Percentiles rank a stretch among this genome's conserved stretches.
These are phyloP conservation scores for Penicillium paneum DNA, from an alignment of 2,329 filamentous ascomycete genomes.

Conservation along the genomic window DNA sequence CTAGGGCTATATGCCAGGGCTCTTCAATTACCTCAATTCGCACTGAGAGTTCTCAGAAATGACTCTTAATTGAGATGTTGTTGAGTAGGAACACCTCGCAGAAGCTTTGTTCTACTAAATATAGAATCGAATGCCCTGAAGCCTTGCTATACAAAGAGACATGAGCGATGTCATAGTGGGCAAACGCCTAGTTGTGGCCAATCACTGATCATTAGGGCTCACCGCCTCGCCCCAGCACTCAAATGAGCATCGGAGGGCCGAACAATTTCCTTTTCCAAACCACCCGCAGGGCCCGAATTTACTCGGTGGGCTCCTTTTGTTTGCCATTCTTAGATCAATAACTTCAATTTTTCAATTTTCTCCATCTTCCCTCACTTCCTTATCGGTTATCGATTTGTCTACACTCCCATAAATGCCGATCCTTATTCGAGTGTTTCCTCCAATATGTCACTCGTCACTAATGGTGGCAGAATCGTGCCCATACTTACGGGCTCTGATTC, in stretches of 20 bases:
- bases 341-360: slow-evolving; percentile 5
- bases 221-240: slow-evolving; percentile 21
- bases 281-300: slow-evolving; percentile 25
- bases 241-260: slow-evolving; percentile 10
- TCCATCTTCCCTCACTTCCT: slow-evolving; percentile 1
- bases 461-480: slow-evolving; percentile 44
- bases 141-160: background rate
- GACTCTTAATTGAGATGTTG: background rate
- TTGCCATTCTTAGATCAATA: slow-evolving; percentile 13
- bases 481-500: slow-evolving; percentile 35
- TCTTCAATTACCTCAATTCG: background rate
- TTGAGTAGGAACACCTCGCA: too few species aligned
- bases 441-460: slow-evolving; percentile 40
- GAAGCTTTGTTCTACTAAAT: background rate
- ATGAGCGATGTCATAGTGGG: slow-evolving; percentile 23
- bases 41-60: background rate
- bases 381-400: background rate
- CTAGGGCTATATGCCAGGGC: background rate
- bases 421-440: slow-evolving; percentile 25
- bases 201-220: slow-evolving; percentile 13
- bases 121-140: background rate
- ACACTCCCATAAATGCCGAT: slow-evolving; percentile 32
- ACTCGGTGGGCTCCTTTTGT: slow-evolving; percentile 19
- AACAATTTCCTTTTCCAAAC: slow-evolving; percentile 24
- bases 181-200: slow-evolving; percentile 19